Evolutionary conservation across 176 grass and related monocot species (phyloP).

Genomic region (Musa troglodytarum): DNA sequence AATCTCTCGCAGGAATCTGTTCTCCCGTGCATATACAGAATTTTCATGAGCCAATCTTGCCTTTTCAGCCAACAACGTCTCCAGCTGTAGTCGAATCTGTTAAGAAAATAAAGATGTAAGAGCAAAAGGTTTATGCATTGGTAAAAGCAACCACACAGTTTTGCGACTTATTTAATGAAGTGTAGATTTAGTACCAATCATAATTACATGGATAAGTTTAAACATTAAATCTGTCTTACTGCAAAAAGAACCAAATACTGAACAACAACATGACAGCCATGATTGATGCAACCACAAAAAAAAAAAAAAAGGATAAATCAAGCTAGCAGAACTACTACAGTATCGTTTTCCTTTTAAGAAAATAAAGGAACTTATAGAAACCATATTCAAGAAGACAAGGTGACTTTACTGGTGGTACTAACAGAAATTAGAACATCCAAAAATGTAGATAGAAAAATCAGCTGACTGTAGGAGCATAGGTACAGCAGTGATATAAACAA

Average conservation of each 20-base stretch:
- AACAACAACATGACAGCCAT: neutral
- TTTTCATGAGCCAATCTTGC: slow-evolving; percentile 81
- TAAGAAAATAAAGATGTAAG: slow-evolving; percentile 15
- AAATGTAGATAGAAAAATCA: neutral
- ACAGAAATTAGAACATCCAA: too few relatives aligned
- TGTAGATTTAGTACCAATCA: neutral
- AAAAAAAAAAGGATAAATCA: neutral
- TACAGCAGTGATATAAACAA: neutral
- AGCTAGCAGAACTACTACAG: neutral
- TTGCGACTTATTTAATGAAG: neutral
- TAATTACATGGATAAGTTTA: neutral
- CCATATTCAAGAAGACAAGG: too few relatives aligned
- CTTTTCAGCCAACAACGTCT: slow-evolving; percentile 80
- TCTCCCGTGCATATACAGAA: slow-evolving; percentile 90
- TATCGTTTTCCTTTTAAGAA: too few relatives aligned
- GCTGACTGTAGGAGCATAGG: neutral
- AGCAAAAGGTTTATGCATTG: neutral
- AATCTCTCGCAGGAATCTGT: slow-evolving; percentile 93
- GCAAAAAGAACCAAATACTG: neutral
- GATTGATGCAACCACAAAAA: neutral
- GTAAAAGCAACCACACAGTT: neutral
- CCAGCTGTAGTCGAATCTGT: slow-evolving; percentile 84
- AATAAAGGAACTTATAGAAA: too few relatives aligned
- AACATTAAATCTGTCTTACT: neutral
- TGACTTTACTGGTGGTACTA: too few relatives aligned